Conservation (phyloP, 139 green algal genomes). For the Dunaliella primolecta region DNA sequence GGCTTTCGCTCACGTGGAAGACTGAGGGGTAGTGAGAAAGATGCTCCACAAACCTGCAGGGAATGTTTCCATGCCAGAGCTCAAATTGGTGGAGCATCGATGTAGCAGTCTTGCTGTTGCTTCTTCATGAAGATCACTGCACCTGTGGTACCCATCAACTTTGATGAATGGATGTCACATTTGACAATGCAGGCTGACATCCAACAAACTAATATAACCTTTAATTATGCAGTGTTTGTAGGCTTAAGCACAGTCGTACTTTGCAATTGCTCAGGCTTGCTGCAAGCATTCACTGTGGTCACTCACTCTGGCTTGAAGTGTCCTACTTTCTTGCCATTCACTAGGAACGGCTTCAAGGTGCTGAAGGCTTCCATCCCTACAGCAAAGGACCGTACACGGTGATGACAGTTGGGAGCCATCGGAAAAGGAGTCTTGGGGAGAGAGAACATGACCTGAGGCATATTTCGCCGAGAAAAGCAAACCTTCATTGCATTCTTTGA, state of each 20-base stretch:
- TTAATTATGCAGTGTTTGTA: not conserved
- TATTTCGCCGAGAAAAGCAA: no score
- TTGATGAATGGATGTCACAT: not conserved
- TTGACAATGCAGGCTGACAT: not conserved
- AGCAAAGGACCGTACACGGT: not conserved
- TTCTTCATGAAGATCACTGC: not conserved
- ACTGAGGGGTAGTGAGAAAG: constrained; percentile 38
- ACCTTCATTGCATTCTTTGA: not conserved
- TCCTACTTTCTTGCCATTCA: not conserved
- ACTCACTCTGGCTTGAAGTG: not conserved
- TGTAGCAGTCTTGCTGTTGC: no score
- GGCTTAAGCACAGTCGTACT: not conserved
- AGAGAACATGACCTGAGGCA: not conserved
- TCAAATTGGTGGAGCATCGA: no score
- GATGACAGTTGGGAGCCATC: not conserved
- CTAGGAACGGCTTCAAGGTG: not conserved
- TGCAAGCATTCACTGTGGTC: not conserved
- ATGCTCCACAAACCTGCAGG: constrained; percentile 52
- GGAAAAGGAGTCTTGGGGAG: not conserved
- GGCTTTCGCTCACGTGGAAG: constrained; percentile 27
- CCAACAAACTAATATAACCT: not conserved
- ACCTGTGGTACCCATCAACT: not conserved
- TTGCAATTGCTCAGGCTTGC: not conserved
- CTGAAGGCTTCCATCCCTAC: no score
- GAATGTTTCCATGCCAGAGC: no score